phyloP scores from a whole-genome alignment of 768 basidiomycete species.

The Boletus eberwhitei region DNA sequence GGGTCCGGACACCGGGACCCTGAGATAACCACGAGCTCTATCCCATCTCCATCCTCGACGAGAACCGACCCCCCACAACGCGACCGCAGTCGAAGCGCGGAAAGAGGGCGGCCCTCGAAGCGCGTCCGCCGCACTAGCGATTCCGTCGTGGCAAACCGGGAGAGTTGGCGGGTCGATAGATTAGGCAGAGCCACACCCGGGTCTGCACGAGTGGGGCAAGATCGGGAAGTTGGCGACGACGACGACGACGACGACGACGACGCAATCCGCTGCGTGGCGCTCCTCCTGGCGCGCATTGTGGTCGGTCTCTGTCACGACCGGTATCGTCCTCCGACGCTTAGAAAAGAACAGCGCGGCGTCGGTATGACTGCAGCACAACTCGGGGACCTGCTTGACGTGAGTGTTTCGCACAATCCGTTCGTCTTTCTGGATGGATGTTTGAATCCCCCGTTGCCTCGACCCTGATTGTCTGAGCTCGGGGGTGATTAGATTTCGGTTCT shows the following conservation, averaged over 20 bases:
- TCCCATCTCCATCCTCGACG: constrained; percentile 8
- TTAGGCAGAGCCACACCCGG: constrained; percentile 13
- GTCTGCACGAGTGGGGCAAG: not conserved
- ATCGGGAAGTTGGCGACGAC: not conserved
- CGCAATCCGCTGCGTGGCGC: constrained; percentile 16
- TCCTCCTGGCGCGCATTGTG: constrained; percentile 20
- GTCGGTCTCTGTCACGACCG: constrained; percentile 23
- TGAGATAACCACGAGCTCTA: constrained; percentile 13
- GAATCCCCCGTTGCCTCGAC: constrained; percentile 10
- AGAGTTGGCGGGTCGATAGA: constrained; percentile 3
- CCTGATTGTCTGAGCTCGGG: constrained; percentile 14
- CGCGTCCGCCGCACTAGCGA: constrained; percentile 20
- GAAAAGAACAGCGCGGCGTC: constrained; percentile 5
- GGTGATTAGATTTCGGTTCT: constrained; percentile 7
- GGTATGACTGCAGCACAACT: constrained; percentile 31
- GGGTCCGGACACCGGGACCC: constrained; percentile 11
- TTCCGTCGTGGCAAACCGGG: constrained; percentile 11
- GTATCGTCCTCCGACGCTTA: constrained; percentile 10
- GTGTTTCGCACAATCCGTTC: constrained; percentile 7
- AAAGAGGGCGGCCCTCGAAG: constrained; percentile 28
- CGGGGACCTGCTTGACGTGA: constrained; percentile 33
- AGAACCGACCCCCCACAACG: not conserved
- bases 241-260: constrained; percentile 6
- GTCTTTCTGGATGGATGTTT: not conserved
- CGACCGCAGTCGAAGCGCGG: constrained; percentile 19